phyloP scores from a whole-genome alignment of 2,329 filamentous ascomycete species.

The Tolypocladium album region DNA sequence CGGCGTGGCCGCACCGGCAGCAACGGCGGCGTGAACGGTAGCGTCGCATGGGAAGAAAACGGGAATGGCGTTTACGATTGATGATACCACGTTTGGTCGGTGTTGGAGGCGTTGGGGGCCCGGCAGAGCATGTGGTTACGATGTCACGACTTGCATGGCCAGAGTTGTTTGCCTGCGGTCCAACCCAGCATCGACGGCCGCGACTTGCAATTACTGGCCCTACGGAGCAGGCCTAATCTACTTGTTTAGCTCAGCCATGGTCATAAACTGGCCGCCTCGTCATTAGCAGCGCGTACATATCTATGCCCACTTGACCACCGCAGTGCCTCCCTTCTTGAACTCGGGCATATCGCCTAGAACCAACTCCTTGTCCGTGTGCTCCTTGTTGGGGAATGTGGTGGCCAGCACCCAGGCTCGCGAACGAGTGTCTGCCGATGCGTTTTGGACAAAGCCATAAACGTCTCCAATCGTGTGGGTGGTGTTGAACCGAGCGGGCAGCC shows the following conservation, averaged over 20 bases:
- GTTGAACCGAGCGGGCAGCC: constrained; percentile 74
- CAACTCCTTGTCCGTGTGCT: constrained; percentile 56
- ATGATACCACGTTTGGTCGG: constrained; percentile 4
- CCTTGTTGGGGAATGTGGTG: constrained; percentile 76
- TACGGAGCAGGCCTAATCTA: neutral
- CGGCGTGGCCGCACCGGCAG: constrained; percentile 13
- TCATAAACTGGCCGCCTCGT: neutral
- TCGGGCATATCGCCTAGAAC: constrained; percentile 50
- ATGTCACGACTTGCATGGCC: neutral
- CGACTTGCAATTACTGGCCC: neutral
- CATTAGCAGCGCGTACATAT: neutral
- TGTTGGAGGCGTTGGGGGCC: neutral
- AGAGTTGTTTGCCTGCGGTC: neutral
- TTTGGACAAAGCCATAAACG: constrained; percentile 63
- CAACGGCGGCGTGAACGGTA: constrained; percentile 2
- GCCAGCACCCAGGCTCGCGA: constrained; percentile 61
- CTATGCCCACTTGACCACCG: constrained; percentile 49
- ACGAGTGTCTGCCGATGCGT: constrained; percentile 47
- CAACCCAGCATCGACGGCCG: neutral
- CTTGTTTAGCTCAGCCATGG: neutral
- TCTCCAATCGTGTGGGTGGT: constrained; percentile 67
- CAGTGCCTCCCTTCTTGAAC: constrained; percentile 56
- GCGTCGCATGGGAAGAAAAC: neutral
- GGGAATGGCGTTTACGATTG: neutral
- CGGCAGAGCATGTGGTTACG: neutral